Percentiles rank a stretch among this genome's conserved stretches.
These are phyloP conservation scores for Neocatenulostroma microsporum DNA, from an alignment of 2,329 filamentous ascomycete species.

Conservation along the genomic window DNA sequence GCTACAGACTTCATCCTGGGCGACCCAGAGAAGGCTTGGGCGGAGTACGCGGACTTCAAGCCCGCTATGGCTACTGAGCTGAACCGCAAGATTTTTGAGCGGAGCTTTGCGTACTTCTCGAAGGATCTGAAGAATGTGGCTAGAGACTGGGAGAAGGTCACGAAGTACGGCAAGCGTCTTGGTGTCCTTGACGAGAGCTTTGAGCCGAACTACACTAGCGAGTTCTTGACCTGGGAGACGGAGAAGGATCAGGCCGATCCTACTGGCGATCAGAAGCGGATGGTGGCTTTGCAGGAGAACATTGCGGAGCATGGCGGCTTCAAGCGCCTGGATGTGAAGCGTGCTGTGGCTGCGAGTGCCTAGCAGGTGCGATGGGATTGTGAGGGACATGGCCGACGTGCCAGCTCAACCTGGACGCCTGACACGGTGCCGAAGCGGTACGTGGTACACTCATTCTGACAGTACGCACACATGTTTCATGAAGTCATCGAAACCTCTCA, in stretches of 20 bases:
- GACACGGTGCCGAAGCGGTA: too few species aligned
- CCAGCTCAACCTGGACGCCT: too few species aligned
- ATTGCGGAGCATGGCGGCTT: slow-evolving; percentile 61
- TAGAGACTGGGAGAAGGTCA: slow-evolving; percentile 72
- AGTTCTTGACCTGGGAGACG: slow-evolving; percentile 59
- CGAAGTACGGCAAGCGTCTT: slow-evolving; percentile 65
- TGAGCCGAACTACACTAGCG: slow-evolving; percentile 60
- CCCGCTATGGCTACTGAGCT: slow-evolving; percentile 59
- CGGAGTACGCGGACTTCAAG: slow-evolving; percentile 64
- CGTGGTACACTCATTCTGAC: too few species aligned
- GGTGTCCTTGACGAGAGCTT: slow-evolving; percentile 58
- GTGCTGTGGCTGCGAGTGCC: slow-evolving; percentile 4
- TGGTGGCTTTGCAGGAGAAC: slow-evolving; percentile 60
- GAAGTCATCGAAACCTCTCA: too few species aligned
- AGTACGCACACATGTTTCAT: too few species aligned
- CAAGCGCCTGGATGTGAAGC: slow-evolving; percentile 37
- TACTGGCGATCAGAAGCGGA: slow-evolving; percentile 64
- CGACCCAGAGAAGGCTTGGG: slow-evolving; percentile 55
- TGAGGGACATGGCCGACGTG: too few species aligned
- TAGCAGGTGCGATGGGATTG: too few species aligned
- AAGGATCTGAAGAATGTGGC: slow-evolving; percentile 65
- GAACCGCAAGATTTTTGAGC: slow-evolving; percentile 73
- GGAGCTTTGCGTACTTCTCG: slow-evolving; percentile 69
- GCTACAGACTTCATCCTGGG: slow-evolving; percentile 66
- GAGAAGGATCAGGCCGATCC: slow-evolving; percentile 60